Conservation (phyloP, 202 grass and related monocot genomes). For the Cymbopogon flexuosus region DNA sequence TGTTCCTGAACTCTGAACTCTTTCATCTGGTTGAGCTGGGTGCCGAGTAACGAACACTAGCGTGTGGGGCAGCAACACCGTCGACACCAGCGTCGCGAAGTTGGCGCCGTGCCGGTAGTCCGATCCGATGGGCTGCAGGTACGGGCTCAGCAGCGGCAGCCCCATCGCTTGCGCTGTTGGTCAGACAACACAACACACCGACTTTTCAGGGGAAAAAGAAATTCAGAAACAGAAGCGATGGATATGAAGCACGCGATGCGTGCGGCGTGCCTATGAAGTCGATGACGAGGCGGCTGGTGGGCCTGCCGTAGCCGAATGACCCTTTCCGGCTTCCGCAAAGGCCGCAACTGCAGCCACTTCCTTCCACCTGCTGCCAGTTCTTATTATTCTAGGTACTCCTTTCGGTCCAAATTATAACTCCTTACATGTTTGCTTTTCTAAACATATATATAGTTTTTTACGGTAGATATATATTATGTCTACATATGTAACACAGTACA, state of each 20-base stretch:
- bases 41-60: constrained; percentile 65
- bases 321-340: no score
- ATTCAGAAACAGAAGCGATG: neutral
- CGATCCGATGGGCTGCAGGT: constrained; percentile 60
- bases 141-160: constrained; percentile 68
- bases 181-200: neutral
- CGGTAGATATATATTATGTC: no score
- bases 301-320: neutral
- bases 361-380: no score
- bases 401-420: no score
- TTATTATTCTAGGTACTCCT: no score
- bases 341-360: no score
- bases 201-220: neutral
- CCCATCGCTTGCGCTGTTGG: constrained; percentile 48
- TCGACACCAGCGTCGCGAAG: constrained; percentile 80
- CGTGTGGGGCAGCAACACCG: constrained; percentile 54
- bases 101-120: constrained; percentile 66
- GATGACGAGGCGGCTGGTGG: constrained; percentile 60
- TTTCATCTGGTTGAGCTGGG: constrained; percentile 74
- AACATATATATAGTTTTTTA: no score
- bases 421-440: no score
- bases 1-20: constrained; percentile 36
- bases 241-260: neutral
- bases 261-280: constrained; percentile 52
- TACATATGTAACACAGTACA: no score